Conservation (phyloP, 2,329 filamentous ascomycete genomes). For the Aspergillus caelatus region DNA sequence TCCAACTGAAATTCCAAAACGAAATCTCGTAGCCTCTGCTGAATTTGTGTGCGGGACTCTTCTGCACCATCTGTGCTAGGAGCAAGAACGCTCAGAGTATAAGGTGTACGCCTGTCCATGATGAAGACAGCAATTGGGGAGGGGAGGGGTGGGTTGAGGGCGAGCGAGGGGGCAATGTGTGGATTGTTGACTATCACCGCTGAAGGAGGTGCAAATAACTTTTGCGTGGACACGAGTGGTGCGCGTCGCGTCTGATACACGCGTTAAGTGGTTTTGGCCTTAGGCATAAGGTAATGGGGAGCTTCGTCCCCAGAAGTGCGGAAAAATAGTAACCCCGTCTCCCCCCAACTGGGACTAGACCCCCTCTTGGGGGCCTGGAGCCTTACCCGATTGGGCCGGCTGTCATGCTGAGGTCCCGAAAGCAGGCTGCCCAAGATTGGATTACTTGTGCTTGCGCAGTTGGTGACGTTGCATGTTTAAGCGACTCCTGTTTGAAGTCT, state of each 20-base stretch:
- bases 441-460: constrained; percentile 19
- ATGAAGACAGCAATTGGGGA: constrained; percentile 25
- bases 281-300: background rate
- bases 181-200: constrained; percentile 13
- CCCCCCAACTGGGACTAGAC: constrained; percentile 15
- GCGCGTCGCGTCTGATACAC: constrained; percentile 40
- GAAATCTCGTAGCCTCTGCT: constrained; percentile 83
- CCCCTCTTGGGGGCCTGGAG: constrained; percentile 17
- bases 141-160: constrained; percentile 18
- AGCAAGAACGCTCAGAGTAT: constrained; percentile 79
- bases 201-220: constrained; percentile 27
- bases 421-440: constrained; percentile 21
- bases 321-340: constrained; percentile 15
- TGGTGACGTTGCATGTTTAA: constrained; percentile 19
- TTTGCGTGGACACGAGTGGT: constrained; percentile 30
- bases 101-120: constrained; percentile 89
- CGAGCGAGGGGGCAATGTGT: constrained; percentile 14
- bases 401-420: constrained; percentile 23
- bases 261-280: constrained; percentile 45
- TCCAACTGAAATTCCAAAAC: constrained; percentile 92
- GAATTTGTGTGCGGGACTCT: constrained; percentile 72
- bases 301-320: background rate
- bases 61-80: constrained; percentile 66
- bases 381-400: constrained; percentile 32
- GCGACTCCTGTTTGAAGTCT: constrained; percentile 6